A percentile compares a stretch with the other conserved stretches of the same genome.
phyloP scores from a whole-genome alignment of 2,329 filamentous ascomycete species.

The Talaromyces albobiverticillius region DNA sequence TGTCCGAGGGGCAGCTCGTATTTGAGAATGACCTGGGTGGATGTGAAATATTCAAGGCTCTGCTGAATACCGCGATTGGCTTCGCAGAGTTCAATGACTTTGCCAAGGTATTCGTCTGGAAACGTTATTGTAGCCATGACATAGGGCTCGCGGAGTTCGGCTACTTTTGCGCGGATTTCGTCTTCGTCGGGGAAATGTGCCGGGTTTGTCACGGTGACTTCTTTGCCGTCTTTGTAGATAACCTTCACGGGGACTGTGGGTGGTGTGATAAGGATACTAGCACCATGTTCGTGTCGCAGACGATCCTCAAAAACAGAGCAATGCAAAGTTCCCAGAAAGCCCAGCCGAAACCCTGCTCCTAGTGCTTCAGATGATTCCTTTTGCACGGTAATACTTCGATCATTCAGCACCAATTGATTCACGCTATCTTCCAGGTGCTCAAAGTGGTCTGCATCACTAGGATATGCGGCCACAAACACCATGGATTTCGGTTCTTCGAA shows the following conservation, averaged over 20 bases:
- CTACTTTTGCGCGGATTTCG: slow-evolving; percentile 52
- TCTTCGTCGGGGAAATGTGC: slow-evolving; percentile 81
- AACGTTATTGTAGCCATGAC: slow-evolving; percentile 83
- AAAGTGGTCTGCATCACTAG: slow-evolving; percentile 86
- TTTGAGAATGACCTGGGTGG: slow-evolving; percentile 89
- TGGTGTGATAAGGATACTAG: slow-evolving; percentile 93
- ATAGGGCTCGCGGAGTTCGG: slow-evolving; percentile 68
- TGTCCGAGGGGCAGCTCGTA: slow-evolving; percentile 87
- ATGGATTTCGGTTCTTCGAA: slow-evolving; percentile 98
- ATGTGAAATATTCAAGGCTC: slow-evolving; percentile 85
- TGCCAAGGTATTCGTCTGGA: slow-evolving; percentile 89
- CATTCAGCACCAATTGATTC: slow-evolving; percentile 87
- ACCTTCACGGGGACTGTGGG: slow-evolving; percentile 92
- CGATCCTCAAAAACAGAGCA: slow-evolving; percentile 99
- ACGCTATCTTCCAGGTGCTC: slow-evolving; percentile 89
- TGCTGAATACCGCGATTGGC: slow-evolving; percentile 82
- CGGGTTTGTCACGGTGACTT: slow-evolving; percentile 79
- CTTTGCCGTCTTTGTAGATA: slow-evolving; percentile 71
- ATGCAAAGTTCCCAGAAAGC: slow-evolving; percentile 93
- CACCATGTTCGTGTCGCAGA: slow-evolving; percentile 87
- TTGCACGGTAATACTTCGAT: slow-evolving; percentile 87
- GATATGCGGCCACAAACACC: slow-evolving; percentile 97
- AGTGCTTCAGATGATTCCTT: slow-evolving; percentile 94
- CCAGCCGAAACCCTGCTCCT: slow-evolving; percentile 88
- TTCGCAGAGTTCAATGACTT: slow-evolving; percentile 93